phyloP scores from a whole-genome alignment of 1,139 yeast genomes.

The Magnusiomyces tetraspermus region DNA sequence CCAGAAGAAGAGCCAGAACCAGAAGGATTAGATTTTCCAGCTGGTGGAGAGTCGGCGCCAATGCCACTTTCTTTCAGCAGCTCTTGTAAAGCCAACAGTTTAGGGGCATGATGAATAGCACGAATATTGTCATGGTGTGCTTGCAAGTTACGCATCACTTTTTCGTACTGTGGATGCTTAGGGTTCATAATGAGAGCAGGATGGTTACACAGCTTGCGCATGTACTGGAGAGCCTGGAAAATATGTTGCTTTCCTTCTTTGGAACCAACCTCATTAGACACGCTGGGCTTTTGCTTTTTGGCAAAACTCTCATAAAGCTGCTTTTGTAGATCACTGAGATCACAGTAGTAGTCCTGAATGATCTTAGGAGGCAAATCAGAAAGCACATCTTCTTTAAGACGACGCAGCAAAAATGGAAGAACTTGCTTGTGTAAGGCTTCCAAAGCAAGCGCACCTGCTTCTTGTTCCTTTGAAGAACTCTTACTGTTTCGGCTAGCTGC shows the following conservation, averaged over 20 bases:
- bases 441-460: slow-evolving; percentile 90
- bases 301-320: slow-evolving; percentile 85
- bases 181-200: slow-evolving; percentile 87
- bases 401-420: slow-evolving; percentile 88
- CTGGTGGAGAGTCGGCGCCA: slow-evolving; percentile 36
- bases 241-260: slow-evolving; percentile 73
- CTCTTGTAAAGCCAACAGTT: slow-evolving; percentile 71
- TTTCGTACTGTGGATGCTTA: slow-evolving; percentile 72
- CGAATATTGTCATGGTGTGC: slow-evolving; percentile 51
- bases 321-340: slow-evolving; percentile 81
- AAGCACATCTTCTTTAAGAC: slow-evolving; percentile 91
- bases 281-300: slow-evolving; percentile 68
- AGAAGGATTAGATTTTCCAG: slow-evolving; percentile 22
- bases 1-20: slow-evolving; percentile 7
- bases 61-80: slow-evolving; percentile 89
- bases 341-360: slow-evolving; percentile 96
- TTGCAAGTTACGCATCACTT: slow-evolving; percentile 51
- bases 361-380: slow-evolving; percentile 97
- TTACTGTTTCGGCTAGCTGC: slow-evolving; percentile 89
- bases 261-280: slow-evolving; percentile 51
- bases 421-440: slow-evolving; percentile 96
- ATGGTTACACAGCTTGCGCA: slow-evolving; percentile 95
- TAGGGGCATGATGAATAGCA: slow-evolving; percentile 83
- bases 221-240: slow-evolving; percentile 94
- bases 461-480: slow-evolving; percentile 89